Base-by-base conservation (phyloP, 2,329 filamentous ascomycete genomes). In the Salinomyces thailandicus region DNA sequence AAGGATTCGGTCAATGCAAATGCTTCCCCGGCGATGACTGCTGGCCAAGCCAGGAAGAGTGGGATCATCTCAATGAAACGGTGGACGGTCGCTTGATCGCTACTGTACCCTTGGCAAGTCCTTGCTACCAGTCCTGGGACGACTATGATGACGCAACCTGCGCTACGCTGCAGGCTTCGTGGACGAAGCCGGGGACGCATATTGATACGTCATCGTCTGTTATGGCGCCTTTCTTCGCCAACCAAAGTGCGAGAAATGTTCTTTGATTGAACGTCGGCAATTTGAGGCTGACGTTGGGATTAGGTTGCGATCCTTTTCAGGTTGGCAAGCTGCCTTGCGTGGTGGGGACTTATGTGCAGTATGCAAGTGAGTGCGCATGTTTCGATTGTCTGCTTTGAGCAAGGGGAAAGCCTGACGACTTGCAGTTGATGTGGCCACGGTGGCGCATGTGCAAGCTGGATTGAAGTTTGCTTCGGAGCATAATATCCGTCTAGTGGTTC, bases 1-100 rank as follows among this genome's bases (percentile, higher is more conserved):
- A n/a, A n/a, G n/a, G n/a, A n/a, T n/a, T n/a, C n/a, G n/a, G n/a
- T n/a, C n/a, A 26, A 26, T 73, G 69, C 51, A 61, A 63, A 13
- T 72, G 64, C 52, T 61, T 69, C 26, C 73, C 74, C 0, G 66
- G 64, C 12, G 69, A 77, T 38, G n/a, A 43, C 1, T 66, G 62
- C 48, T 80, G 75, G 73, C 75, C 75, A 0, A 54, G 57, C 0
- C 15, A 44, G 1, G 31, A 47, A 1, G 52, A 55, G 4, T 79
- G 75, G 74, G 45, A 57, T 5, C 37, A 48, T 0, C 64, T 79
- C 35, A 76, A 79, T 47, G 36, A 50, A 11, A 66, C 72, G 1
- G 57, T 77, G 2, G 57, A 59, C 15, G 72, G 71, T 1, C 60
- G 57, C 4, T 57, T 79, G 18, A 59, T 78, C 28, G 61, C 64